Evolutionary conservation across 257 asterid genomes (phyloP).

Genomic region (Petrea volubilis): DNA sequence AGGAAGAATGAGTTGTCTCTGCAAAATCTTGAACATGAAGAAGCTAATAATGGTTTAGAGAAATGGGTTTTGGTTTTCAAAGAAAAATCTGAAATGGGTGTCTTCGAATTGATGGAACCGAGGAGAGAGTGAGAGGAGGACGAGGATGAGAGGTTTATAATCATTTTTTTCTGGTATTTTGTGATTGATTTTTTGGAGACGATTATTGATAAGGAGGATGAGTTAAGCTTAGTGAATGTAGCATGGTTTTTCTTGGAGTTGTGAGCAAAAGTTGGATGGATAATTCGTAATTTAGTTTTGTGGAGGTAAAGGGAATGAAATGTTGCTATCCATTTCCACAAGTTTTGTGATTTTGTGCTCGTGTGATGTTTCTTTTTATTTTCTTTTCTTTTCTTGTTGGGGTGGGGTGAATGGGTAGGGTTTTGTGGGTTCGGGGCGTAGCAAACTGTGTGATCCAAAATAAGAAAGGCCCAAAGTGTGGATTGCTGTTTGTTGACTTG

Average conservation of each 20-base stretch:
- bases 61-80: conserved; percentile 41
- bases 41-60: conserved; percentile 27
- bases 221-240: conserved; percentile 29
- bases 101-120: conserved; percentile 44
- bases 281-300: conserved; percentile 44
- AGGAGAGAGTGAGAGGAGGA: conserved; percentile 44
- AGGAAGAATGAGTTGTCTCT: conserved; percentile 33
- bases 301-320: conserved; percentile 61
- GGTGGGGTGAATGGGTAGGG: not conserved
- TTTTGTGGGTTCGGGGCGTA: not conserved
- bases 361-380: not conserved
- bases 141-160: conserved; percentile 54
- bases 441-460: not conserved
- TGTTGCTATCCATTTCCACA: conserved; percentile 40
- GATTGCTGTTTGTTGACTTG: not conserved
- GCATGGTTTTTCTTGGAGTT: conserved; percentile 22
- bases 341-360: not conserved
- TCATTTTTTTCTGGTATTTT: conserved; percentile 49
- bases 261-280: conserved; percentile 38
- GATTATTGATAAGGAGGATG: conserved; percentile 15
- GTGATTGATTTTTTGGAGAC: conserved; percentile 19
- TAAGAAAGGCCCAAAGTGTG: conserved; percentile 16
- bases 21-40: conserved; percentile 39
- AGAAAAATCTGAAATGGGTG: conserved; percentile 45
- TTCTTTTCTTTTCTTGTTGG: not conserved